These are phyloP conservation scores for Herpetomonas samuelpessoai DNA, from an alignment of 208 protist genomes.

Conservation along the genomic window DNA sequence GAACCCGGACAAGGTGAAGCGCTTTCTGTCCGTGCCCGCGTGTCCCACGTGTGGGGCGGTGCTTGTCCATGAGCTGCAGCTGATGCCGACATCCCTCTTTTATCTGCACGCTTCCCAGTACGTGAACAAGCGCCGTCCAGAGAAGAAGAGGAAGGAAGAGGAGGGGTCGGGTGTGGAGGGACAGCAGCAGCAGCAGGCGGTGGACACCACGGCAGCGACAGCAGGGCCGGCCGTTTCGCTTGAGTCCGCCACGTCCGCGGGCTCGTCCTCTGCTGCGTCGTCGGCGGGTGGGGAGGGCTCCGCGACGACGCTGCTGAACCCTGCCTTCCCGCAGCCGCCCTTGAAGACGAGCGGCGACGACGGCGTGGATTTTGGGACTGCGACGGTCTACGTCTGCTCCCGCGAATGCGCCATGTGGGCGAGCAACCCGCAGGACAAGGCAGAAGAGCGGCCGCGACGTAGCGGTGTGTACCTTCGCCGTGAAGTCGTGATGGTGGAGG, in stretches of 20 bases:
- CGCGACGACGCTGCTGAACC: no score
- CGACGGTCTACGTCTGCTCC: constrained; percentile 72
- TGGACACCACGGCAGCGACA: no score
- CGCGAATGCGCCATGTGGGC: constrained; percentile 63
- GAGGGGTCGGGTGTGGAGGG: no score
- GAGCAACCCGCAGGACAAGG: no score
- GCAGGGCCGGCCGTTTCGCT: no score
- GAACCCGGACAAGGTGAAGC: constrained; percentile 55
- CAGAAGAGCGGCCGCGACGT: no score
- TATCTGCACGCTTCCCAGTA: constrained; percentile 63
- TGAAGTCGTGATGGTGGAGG: constrained; percentile 66
- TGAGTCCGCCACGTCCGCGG: no score
- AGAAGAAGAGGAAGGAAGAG: no score
- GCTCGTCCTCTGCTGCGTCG: no score
- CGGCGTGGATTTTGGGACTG: constrained; percentile 79
- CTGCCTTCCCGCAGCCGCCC: neutral
- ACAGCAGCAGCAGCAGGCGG: no score
- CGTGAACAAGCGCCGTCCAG: no score
- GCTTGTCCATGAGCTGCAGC: constrained; percentile 72
- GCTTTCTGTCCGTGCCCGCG: constrained; percentile 38
- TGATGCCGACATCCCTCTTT: constrained; percentile 79
- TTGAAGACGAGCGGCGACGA: constrained; percentile 27
- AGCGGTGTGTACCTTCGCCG: constrained; percentile 45
- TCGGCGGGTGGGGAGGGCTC: no score
- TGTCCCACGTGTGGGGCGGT: constrained; percentile 62